Evolutionary conservation across 1,139 yeast species (phyloP), one percentile per base, ranked within the genome.

Genomic region (Arxiozyma telluris): DNA sequence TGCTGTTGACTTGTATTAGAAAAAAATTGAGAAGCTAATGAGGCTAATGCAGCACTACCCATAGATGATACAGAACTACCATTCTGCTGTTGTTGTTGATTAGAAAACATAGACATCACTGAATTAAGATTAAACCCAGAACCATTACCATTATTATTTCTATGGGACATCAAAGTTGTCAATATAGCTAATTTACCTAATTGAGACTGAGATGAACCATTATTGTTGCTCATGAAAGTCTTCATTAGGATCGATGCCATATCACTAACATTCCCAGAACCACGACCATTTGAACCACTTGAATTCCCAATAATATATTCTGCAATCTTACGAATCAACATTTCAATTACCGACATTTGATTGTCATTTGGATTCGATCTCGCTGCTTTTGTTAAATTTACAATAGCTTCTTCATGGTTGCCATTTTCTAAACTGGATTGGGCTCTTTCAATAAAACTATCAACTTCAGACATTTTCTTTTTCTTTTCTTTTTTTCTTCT

Each of bases 141-240:
- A 12, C 49, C 51, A n/a, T 52, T 53, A 21, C 53, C 55, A 17
- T 56, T 56, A 48, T 57, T 52, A 21, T 18, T 22, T 22, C 49
- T 34, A 7, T 46, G 49, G 18, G 57, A 52, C 55, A 65, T 50
- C 27, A 64, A 56, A n/a, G 64, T 62, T 12, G 65, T 54, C 20
- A 65, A 53, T 38, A 65, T 54, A 12, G 69, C 68, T 53, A 65
- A 50, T 51, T 65, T 65, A 8, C 69, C 68, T 30, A 65, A 51
- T 50, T 65, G 69, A 2, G 66, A 55, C 47, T 62, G 63, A 8
- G 64, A 53, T 21, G 64, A 59, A 4, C 67, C 67, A 41, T 61
- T 59, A 41, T 59, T 60, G 41, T 44, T 59, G 3, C 61, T 49
- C 54, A 55, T 54, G 47, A 65, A 50, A 1, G 66, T 56, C 46